Evolutionary conservation across 139 green algal genomes (phyloP), one percentile per base, ranked within the genome.

Genomic region (Coccomyxa sp.): DNA sequence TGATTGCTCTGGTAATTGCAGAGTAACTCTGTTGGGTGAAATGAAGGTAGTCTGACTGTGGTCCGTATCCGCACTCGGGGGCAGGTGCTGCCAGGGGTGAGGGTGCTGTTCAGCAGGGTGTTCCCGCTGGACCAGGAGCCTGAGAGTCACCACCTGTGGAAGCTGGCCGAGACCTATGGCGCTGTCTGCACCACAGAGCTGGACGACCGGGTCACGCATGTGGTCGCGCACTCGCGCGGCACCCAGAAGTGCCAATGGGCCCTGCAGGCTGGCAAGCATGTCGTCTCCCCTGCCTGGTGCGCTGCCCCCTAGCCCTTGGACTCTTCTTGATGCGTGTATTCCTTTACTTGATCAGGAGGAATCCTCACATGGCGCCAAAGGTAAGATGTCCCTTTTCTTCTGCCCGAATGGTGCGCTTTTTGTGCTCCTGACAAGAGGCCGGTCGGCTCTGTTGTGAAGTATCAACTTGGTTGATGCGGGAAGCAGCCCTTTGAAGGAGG

Each of bases 21-120:
- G 38, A 51, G 7, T 51, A 51, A 51, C 38, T 51, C 38, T 51
- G n/a, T 51, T 51, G 3, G 38, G 38, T 51, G 38, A 51, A 11
- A 3, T 51, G 38, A 51, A 51, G 38, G 38, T 51, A 51, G 38
- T 51, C 38, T 51, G 38, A 51, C 38, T 51, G 38, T 71, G 63
- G 4, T n/a, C n/a, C n/a, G n/a, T 1, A 11, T 28, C 4, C 63
- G 10, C 18, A 10, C 71, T 31, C 23, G 21, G 66, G 27, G 71
- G 57, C 83, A 86, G 83, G 84, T 87, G 13, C 74, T 87, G 51
- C 51, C 59, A 30, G 84, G 84, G 1, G 79, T 87, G 59, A 18
- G 38, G 31, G 80, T 98, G 13, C 85, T 94, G 1, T 97, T 98
- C 88, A 95, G 88, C 83, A 86, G 91, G 30, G 90, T 95, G 60